These are phyloP conservation scores for Boletus sp. DNA, from an alignment of 768 basidiomycete genomes.

Conservation along the genomic window DNA sequence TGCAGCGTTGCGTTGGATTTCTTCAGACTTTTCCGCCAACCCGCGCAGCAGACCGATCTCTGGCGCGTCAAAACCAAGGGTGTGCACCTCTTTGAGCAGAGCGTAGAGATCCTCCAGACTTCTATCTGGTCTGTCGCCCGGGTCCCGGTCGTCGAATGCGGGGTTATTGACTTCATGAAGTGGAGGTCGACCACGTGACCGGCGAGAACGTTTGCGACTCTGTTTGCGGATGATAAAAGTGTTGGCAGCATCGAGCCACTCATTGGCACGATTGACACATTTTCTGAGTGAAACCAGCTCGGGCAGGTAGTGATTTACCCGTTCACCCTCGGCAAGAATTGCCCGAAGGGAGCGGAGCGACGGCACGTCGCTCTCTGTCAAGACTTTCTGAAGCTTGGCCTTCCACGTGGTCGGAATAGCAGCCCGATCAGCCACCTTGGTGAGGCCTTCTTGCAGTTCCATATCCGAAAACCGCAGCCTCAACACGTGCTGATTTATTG, in stretches of 20 bases:
- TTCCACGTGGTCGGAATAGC: constrained; percentile 75
- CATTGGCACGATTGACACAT: constrained; percentile 77
- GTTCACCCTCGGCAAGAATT: constrained; percentile 86
- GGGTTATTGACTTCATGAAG: constrained; percentile 40
- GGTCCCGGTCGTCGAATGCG: constrained; percentile 43
- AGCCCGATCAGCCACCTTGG: constrained; percentile 69
- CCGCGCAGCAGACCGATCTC: constrained; percentile 61
- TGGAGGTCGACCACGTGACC: constrained; percentile 55
- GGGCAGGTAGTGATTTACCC: constrained; percentile 70
- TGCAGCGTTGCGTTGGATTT: constrained; percentile 55
- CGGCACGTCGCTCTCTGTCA: constrained; percentile 71
- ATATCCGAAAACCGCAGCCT: constrained; percentile 82
- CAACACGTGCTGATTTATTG: constrained; percentile 55
- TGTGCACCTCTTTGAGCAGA: constrained; percentile 69
- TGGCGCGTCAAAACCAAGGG: constrained; percentile 79
- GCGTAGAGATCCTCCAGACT: constrained; percentile 67
- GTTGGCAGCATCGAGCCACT: constrained; percentile 87
- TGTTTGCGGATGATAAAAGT: constrained; percentile 77
- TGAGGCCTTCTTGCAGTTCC: constrained; percentile 66
- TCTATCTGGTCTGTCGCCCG: constrained; percentile 68
- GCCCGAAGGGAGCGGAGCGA: constrained; percentile 74
- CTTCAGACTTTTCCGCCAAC: constrained; percentile 63
- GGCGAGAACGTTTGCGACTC: constrained; percentile 71
- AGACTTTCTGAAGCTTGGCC: constrained; percentile 59
- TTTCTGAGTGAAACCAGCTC: constrained; percentile 72